These are phyloP conservation scores for Yamadazyma taylorii DNA, from an alignment of 1,139 yeast genomes.

Conservation along the genomic window DNA sequence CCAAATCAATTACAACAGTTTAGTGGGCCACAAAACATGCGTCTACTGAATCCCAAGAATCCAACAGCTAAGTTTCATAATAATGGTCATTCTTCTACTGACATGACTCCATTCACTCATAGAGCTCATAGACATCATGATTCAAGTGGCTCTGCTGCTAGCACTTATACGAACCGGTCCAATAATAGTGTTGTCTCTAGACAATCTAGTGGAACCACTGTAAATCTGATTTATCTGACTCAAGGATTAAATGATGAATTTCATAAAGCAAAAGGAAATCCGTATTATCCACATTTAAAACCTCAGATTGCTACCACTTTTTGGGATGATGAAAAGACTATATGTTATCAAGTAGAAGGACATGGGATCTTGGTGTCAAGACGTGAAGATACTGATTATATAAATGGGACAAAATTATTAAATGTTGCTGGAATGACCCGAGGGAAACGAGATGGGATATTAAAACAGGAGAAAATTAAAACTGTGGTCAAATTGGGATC, in stretches of 20 bases:
- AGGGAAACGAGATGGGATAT: constrained; percentile 92
- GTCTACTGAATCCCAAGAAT: too few species aligned
- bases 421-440: constrained; percentile 95
- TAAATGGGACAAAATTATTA: constrained; percentile 63
- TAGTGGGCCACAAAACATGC: too few species aligned
- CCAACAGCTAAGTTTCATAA: too few species aligned
- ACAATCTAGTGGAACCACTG: constrained; percentile 7
- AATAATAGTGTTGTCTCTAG: constrained; percentile 5
- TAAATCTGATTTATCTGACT: not conserved
- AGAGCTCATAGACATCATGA: constrained; percentile 10
- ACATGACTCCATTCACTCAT: constrained; percentile 1
- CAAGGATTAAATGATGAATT: constrained; percentile 3
- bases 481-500: constrained; percentile 52
- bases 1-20: constrained; percentile 1
- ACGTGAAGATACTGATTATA: constrained; percentile 50
- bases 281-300: constrained; percentile 18
- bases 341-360: constrained; percentile 51
- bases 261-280: constrained; percentile 10
- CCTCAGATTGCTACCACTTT: constrained; percentile 46
- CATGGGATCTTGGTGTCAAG: constrained; percentile 48
- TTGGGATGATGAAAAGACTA: constrained; percentile 51
- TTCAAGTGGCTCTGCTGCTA: constrained; percentile 16
- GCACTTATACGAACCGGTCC: constrained; percentile 18
- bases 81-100: too few species aligned
- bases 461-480: constrained; percentile 47